Conservation (phyloP, 176 grass and related monocot genomes). For the Raddia distichophylla region DNA sequence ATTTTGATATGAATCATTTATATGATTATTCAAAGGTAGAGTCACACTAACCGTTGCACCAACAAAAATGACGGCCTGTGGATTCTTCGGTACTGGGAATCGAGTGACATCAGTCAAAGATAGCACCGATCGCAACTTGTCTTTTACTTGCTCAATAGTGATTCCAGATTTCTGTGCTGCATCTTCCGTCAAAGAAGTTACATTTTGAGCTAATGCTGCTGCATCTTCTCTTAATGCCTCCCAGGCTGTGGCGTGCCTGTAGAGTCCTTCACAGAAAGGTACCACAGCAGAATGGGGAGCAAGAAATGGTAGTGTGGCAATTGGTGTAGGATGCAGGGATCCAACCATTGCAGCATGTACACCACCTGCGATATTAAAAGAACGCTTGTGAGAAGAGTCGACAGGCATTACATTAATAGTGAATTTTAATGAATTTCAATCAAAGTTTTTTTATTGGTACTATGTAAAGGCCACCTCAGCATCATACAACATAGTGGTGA, state of each 20-base stretch:
- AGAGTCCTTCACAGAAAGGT: slow-evolving; percentile 88
- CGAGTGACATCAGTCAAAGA: slow-evolving; percentile 87
- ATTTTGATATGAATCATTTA: neutral
- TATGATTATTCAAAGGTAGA: neutral
- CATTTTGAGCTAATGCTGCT: slow-evolving; percentile 50
- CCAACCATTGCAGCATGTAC: slow-evolving; percentile 99
- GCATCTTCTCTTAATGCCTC: slow-evolving; percentile 83
- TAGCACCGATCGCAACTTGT: slow-evolving; percentile 76
- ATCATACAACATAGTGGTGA: slow-evolving; percentile 29
- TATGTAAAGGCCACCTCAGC: neutral
- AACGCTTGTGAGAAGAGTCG: slow-evolving; percentile 20
- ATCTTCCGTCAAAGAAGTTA: slow-evolving; percentile 49
- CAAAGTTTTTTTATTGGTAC: neutral
- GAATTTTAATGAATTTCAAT: neutral
- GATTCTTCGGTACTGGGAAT: slow-evolving; percentile 78
- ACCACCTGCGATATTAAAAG: slow-evolving; percentile 59
- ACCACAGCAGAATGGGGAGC: slow-evolving; percentile 93
- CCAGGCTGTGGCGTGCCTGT: slow-evolving; percentile 84
- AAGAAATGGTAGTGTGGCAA: slow-evolving; percentile 95
- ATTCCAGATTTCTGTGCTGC: slow-evolving; percentile 38
- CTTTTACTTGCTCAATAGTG: slow-evolving; percentile 72
- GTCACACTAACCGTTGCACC: slow-evolving; percentile 60
- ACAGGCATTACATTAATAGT: slow-evolving; percentile 1
- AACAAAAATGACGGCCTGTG: slow-evolving; percentile 77
- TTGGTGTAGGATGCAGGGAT: slow-evolving; percentile 83